Evolutionary conservation across 1,284 basidiomycete species (phyloP).

Genomic region (Ustanciosporium gigantosporum): DNA sequence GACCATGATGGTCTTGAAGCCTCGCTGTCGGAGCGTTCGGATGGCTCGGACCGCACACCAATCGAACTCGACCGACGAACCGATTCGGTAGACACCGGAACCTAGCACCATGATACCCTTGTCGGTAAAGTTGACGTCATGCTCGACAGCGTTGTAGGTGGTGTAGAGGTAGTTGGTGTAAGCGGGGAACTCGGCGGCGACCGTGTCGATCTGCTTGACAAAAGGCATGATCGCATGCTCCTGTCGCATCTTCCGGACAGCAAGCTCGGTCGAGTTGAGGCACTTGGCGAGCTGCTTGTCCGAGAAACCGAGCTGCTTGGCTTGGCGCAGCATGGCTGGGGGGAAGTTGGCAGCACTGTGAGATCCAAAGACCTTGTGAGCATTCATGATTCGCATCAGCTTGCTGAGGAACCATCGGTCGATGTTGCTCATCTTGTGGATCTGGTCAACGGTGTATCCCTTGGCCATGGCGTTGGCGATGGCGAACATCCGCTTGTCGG

Average conservation of each 20-base stretch:
- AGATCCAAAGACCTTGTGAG: slow-evolving; percentile 64
- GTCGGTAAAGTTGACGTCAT: slow-evolving; percentile 87
- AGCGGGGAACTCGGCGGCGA: slow-evolving; percentile 97
- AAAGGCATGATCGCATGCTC: slow-evolving; percentile 83
- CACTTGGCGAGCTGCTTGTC: slow-evolving; percentile 83
- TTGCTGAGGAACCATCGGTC: slow-evolving; percentile 97
- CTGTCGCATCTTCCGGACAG: slow-evolving; percentile 81
- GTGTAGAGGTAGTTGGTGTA: slow-evolving; percentile 99
- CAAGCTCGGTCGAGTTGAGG: slow-evolving; percentile 83
- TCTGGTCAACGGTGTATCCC: slow-evolving; percentile 91
- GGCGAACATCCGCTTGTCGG: slow-evolving; percentile 88
- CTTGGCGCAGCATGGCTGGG: slow-evolving; percentile 72
- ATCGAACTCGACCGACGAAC: slow-evolving; percentile 98
- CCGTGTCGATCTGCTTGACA: slow-evolving; percentile 98
- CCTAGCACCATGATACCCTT: slow-evolving; percentile 95
- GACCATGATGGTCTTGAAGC: slow-evolving; percentile 97
- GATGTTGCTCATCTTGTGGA: slow-evolving; percentile 95
- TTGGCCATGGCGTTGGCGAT: slow-evolving; percentile 84
- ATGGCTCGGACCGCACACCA: slow-evolving; percentile 99
- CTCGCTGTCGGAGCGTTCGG: slow-evolving; percentile 87
- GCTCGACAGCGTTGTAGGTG: slow-evolving; percentile 91
- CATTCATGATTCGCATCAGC: slow-evolving; percentile 66
- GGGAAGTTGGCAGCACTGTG: slow-evolving; percentile 74
- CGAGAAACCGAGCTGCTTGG: slow-evolving; percentile 95
- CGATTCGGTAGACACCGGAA: slow-evolving; percentile 97